Percentiles rank a stretch among this genome's conserved stretches.
These are phyloP conservation scores for Thuidium tamariscinum DNA, from an alignment of 225 moss, liverwort and hornwort species.

Conservation along the genomic window DNA sequence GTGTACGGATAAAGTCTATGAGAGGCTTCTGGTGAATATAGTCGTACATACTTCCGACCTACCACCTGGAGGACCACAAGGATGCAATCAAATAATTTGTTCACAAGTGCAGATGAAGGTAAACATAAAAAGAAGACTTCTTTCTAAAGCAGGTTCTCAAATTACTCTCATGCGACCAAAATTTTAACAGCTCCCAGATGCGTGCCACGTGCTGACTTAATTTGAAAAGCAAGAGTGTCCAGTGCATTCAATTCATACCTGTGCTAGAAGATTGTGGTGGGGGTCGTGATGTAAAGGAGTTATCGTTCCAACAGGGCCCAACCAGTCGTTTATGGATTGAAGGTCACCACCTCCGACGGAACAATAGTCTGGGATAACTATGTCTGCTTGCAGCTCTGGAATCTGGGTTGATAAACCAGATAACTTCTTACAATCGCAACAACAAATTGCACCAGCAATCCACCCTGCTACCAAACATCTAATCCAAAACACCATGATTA, in stretches of 20 bases:
- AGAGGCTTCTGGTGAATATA: conserved; percentile 57
- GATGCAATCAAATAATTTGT: background rate
- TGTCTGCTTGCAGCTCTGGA: conserved; percentile 82
- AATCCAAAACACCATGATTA: background rate
- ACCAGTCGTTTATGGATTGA: conserved; percentile 84
- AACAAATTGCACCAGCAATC: background rate
- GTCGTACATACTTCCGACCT: conserved; percentile 80
- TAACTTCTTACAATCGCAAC: conserved; percentile 6
- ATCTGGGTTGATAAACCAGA: conserved; percentile 52
- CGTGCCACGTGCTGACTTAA: background rate
- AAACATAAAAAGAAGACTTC: background rate
- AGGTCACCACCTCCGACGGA: conserved; percentile 74
- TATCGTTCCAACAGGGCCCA: conserved; percentile 79
- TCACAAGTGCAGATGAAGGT: background rate
- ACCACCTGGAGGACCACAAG: conserved; percentile 51
- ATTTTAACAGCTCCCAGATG: background rate
- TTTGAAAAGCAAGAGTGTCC: background rate
- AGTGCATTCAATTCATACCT: conserved; percentile 24
- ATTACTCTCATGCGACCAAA: background rate
- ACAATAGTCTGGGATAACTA: conserved; percentile 81
- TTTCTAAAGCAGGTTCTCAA: background rate
- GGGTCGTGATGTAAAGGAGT: conserved; percentile 92
- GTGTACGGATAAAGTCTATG: conserved; percentile 60
- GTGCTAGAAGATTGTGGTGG: conserved; percentile 77
- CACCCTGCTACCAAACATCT: background rate